phyloP scores from a whole-genome alignment of 192 early-diverging fungal genomes.

The Umbelopsis sp. region DNA sequence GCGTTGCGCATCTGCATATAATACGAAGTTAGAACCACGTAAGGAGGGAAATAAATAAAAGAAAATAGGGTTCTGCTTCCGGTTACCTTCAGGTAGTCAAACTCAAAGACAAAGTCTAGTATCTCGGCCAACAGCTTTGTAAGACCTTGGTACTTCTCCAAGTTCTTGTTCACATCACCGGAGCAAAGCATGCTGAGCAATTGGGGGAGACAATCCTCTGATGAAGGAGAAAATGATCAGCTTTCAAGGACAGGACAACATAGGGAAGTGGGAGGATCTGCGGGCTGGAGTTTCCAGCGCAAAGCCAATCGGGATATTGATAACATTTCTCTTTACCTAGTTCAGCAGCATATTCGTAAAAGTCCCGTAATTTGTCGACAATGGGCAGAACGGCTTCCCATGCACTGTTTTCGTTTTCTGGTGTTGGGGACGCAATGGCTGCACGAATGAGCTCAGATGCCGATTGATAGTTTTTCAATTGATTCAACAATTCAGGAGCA shows the following conservation, averaged over 20 bases:
- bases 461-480: constrained; percentile 60
- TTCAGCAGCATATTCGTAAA: constrained; percentile 78
- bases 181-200: constrained; percentile 68
- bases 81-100: constrained; percentile 89
- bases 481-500: constrained; percentile 52
- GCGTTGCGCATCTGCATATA: constrained; percentile 36
- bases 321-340: constrained; percentile 62
- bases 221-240: constrained; percentile 14
- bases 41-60: too few species aligned
- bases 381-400: constrained; percentile 87
- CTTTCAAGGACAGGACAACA: not conserved
- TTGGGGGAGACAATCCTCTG: constrained; percentile 64
- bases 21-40: not conserved
- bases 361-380: constrained; percentile 74
- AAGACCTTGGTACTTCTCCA: constrained; percentile 78
- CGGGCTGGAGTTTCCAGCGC: not conserved
- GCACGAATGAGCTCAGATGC: constrained; percentile 76
- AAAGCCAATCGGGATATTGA: not conserved
- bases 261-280: constrained; percentile 20
- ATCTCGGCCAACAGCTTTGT: constrained; percentile 81
- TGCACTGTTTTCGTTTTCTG: constrained; percentile 84
- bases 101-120: constrained; percentile 86
- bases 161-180: constrained; percentile 62
- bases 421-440: constrained; percentile 84
- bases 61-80: too few species aligned